Conservation (phyloP, 1,284 basidiomycete species). For the Trametes sp. region DNA sequence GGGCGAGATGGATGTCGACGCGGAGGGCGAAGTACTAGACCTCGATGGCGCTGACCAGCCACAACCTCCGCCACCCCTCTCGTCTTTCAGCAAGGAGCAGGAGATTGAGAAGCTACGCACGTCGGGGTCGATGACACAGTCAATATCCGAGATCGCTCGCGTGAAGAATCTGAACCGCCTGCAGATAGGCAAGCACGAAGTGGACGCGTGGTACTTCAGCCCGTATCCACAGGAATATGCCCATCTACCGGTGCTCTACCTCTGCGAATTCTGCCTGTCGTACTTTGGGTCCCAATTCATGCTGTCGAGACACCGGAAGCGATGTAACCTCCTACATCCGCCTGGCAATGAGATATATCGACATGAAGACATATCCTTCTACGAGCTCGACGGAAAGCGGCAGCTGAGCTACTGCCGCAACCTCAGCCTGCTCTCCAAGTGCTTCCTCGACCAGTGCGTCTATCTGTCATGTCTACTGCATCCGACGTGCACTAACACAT, state of each 20-base stretch:
- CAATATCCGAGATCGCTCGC: constrained; percentile 94
- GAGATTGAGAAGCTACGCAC: constrained; percentile 99
- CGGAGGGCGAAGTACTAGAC: constrained; percentile 56
- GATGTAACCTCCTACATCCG: constrained; percentile 94
- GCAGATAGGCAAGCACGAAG: constrained; percentile 95
- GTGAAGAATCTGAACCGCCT: constrained; percentile 99
- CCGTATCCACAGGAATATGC: constrained; percentile 99
- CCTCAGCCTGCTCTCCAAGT: constrained; percentile 95
- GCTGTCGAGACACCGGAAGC: constrained; percentile 89
- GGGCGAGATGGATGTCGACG: constrained; percentile 60
- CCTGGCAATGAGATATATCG: constrained; percentile 99
- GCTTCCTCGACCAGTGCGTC: constrained; percentile 93
- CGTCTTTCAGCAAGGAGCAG: constrained; percentile 91
- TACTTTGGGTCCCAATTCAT: constrained; percentile 91
- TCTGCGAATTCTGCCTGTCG: constrained; percentile 98
- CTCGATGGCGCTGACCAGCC: constrained; percentile 45
- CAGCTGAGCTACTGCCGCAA: constrained; percentile 98
- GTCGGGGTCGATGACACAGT: constrained; percentile 99
- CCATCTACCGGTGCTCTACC: constrained; percentile 92
- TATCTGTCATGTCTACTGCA: constrained; percentile 11
- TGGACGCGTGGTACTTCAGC: constrained; percentile 99
- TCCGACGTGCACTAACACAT: constrained; percentile 35
- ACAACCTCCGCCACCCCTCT: constrained; percentile 54
- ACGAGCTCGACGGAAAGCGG: constrained; percentile 97
- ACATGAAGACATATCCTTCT: constrained; percentile 95